Conservation (phyloP, 345 rosid genomes). For the Populus alba region DNA sequence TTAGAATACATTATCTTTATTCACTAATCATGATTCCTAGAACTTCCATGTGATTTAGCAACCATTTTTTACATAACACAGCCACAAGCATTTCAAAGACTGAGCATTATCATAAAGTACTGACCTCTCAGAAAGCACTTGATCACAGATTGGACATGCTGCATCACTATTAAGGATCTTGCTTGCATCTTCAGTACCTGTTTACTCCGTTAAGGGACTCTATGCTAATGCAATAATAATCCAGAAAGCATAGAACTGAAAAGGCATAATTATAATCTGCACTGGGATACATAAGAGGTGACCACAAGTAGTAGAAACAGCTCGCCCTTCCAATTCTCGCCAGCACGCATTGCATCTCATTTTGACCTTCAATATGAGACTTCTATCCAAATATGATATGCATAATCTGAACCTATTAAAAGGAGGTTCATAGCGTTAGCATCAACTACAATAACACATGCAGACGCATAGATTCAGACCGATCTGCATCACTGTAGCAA, state of each 20-base stretch:
- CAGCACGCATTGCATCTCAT: conserved; percentile 99
- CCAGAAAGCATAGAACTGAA: background rate
- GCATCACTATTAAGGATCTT: conserved; percentile 87
- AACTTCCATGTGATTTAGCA: background rate
- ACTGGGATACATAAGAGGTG: conserved; percentile 80
- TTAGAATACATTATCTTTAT: background rate
- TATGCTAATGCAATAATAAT: conserved; percentile 14
- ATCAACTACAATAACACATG: background rate
- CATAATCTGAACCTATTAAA: background rate
- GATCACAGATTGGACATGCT: conserved; percentile 91
- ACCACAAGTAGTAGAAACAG: conserved; percentile 84
- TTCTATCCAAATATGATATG: conserved; percentile 16
- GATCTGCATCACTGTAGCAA: background rate
- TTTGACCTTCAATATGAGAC: conserved; percentile 30
- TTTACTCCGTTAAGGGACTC: conserved; percentile 43
- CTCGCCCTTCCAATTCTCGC: conserved; percentile 93
- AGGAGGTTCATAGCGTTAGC: background rate
- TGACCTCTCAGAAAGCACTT: conserved; percentile 94
- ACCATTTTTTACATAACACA: background rate
- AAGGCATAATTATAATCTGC: conserved; percentile 6
- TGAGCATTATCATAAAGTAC: background rate
- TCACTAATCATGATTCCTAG: background rate
- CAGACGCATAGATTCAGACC: background rate
- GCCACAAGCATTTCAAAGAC: conserved; percentile 3
- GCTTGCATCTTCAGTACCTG: conserved; percentile 88